Percentiles rank a stretch among this genome's conserved stretches.
Evolutionary conservation across 495 filamentous ascomycete species (phyloP).

Genomic region (Jackrogersella multiformis): DNA sequence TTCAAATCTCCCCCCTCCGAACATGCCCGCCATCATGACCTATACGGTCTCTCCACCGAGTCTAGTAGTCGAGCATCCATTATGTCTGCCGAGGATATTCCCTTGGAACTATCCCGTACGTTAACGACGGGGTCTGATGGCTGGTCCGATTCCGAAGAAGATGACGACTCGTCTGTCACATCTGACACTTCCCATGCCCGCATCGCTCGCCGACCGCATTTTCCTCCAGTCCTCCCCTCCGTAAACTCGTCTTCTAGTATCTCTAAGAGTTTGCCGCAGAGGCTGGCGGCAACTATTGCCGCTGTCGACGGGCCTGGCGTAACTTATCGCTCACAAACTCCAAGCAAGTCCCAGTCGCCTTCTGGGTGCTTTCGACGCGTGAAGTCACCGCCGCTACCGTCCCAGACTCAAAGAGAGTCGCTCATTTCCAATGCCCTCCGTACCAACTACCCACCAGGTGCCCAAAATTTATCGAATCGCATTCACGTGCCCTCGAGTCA

Average conservation of each 20-base stretch:
- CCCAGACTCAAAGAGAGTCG: slow-evolving; percentile 22
- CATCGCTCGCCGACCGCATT: slow-evolving; percentile 35
- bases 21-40: slow-evolving; percentile 37
- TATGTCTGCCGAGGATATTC: slow-evolving; percentile 44
- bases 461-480: slow-evolving; percentile 11
- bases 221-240: slow-evolving; percentile 37
- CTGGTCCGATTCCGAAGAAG: slow-evolving; percentile 36
- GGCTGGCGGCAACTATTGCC: slow-evolving; percentile 35
- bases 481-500: slow-evolving; percentile 5
- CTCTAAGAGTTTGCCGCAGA: slow-evolving; percentile 42
- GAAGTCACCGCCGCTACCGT: slow-evolving; percentile 33
- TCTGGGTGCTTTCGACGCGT: slow-evolving; percentile 33
- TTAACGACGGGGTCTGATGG: slow-evolving; percentile 37
- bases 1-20: slow-evolving; percentile 20
- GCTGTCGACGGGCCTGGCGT: slow-evolving; percentile 23
- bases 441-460: slow-evolving; percentile 11
- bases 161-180: slow-evolving; percentile 32
- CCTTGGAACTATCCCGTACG: slow-evolving; percentile 37
- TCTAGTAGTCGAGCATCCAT: slow-evolving; percentile 37
- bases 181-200: slow-evolving; percentile 43
- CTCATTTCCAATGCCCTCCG: slow-evolving; percentile 37
- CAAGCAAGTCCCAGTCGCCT: slow-evolving; percentile 37
- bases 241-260: slow-evolving; percentile 36
- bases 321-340: slow-evolving; percentile 14
- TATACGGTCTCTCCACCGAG: slow-evolving; percentile 29